Percentiles rank a stretch among this genome's conserved stretches.
These are phyloP conservation scores for Chernovozyma sophiae-reginae DNA, from an alignment of 1,139 yeast species.

Conservation along the genomic window DNA sequence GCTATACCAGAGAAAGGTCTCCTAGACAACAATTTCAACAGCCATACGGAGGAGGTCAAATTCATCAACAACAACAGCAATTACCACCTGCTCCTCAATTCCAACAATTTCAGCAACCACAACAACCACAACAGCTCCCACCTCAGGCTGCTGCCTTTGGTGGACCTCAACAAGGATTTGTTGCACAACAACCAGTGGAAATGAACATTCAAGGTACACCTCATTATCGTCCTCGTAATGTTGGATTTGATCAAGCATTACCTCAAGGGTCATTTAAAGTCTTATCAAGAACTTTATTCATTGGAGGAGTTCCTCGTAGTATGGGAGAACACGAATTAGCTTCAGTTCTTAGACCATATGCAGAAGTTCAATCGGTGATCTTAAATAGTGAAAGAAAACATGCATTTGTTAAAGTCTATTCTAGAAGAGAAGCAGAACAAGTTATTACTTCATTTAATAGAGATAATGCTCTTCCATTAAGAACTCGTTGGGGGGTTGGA, in stretches of 20 bases:
- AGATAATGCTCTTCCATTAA: conserved; percentile 51
- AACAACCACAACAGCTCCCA: conserved; percentile 3
- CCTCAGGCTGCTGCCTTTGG: conserved; percentile 1
- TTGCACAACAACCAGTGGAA: conserved; percentile 38
- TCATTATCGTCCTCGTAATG: conserved; percentile 68
- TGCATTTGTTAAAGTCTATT: conserved; percentile 94
- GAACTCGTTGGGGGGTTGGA: conserved; percentile 98
- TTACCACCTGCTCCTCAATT: conserved; percentile 13
- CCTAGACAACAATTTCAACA: conserved; percentile 19
- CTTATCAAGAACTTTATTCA: conserved; percentile 81
- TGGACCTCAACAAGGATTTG: conserved; percentile 5
- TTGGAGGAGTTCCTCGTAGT: conserved; percentile 86
- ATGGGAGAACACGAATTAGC: conserved; percentile 76
- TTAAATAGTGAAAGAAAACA: conserved; percentile 86
- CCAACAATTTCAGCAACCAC: conserved; percentile 7
- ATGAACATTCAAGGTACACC: conserved; percentile 64
- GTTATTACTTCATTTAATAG: conserved; percentile 57
- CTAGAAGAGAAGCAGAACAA: conserved; percentile 88
- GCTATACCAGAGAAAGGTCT: conserved; percentile 28
- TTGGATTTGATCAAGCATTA: conserved; percentile 62
- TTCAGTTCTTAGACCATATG: conserved; percentile 72
- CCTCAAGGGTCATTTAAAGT: conserved; percentile 85
- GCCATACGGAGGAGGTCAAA: conserved; percentile 7
- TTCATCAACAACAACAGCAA: conserved; percentile 11
- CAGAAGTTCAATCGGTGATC: conserved; percentile 91